A percentile compares a stretch with the other conserved stretches of the same genome.
Evolutionary conservation across 2,329 filamentous ascomycete genomes (phyloP).

Genomic region (Aureobasidium musti): DNA sequence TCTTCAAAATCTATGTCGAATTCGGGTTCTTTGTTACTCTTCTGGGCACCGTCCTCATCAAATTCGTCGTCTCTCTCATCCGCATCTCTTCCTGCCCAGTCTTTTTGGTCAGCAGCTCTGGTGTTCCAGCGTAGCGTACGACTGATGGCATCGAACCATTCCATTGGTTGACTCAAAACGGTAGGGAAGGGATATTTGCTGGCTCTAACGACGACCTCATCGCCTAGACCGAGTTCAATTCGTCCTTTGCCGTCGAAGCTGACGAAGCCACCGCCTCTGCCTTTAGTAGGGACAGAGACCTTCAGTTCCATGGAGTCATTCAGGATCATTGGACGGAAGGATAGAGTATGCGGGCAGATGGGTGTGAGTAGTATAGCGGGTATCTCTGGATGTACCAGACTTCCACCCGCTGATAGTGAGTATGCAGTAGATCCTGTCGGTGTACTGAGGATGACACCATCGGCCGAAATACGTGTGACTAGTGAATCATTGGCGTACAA

Average conservation of each 20-base stretch:
- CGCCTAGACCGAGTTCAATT: slow-evolving; percentile 86
- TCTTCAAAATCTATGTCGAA: slow-evolving; percentile 90
- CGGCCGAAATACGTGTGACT: slow-evolving; percentile 91
- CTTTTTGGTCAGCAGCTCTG: slow-evolving; percentile 87
- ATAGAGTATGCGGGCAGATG: slow-evolving; percentile 95
- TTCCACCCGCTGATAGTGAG: slow-evolving; percentile 91
- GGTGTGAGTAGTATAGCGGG: slow-evolving; percentile 95
- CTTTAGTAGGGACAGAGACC: slow-evolving; percentile 79
- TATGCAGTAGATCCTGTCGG: slow-evolving; percentile 91
- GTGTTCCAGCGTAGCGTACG: slow-evolving; percentile 95
- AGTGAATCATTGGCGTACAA: slow-evolving; percentile 94
- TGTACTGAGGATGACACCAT: slow-evolving; percentile 96
- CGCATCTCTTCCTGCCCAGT: slow-evolving; percentile 56
- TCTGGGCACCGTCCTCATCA: slow-evolving; percentile 49
- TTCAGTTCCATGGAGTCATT: slow-evolving; percentile 92
- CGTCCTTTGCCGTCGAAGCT: slow-evolving; percentile 97
- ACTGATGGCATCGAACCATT: slow-evolving; percentile 97
- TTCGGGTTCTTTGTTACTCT: slow-evolving; percentile 55
- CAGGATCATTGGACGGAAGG: slow-evolving; percentile 96
- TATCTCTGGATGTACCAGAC: slow-evolving; percentile 93
- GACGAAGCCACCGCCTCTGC: slow-evolving; percentile 91
- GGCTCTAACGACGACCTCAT: slow-evolving; percentile 94
- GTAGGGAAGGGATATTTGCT: slow-evolving; percentile 97
- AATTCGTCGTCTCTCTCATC: slow-evolving; percentile 45
- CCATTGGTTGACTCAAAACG: slow-evolving; percentile 81